Conservation (phyloP, 306 rosid genomes). For the Pachyrhizus erosus region DNA sequence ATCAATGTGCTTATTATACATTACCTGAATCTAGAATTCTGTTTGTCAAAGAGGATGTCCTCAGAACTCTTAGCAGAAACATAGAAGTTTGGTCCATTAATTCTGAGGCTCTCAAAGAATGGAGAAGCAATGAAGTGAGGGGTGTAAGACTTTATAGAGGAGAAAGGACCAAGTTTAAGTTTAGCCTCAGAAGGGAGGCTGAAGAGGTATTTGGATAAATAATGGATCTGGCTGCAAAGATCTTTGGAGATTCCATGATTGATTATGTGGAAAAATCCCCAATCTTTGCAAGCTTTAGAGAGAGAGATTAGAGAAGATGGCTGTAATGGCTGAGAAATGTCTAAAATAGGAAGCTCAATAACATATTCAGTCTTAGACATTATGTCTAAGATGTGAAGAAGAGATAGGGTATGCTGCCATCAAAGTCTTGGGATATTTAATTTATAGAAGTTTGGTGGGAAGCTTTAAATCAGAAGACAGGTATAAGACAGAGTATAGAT, state of each 20-base stretch:
- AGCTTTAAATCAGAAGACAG: conserved; percentile 37
- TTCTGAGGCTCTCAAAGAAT: conserved; percentile 88
- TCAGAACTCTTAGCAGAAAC: conserved; percentile 82
- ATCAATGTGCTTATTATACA: background rate
- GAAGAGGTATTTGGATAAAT: conserved; percentile 63
- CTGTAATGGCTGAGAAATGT: conserved; percentile 75
- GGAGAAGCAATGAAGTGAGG: conserved; percentile 99
- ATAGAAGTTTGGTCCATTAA: conserved; percentile 79
- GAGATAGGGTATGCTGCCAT: conserved; percentile 60
- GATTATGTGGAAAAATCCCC: conserved; percentile 92
- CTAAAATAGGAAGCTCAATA: conserved; percentile 79
- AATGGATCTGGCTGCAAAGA: conserved; percentile 60
- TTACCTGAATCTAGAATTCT: conserved; percentile 73
- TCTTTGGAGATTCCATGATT: conserved; percentile 93
- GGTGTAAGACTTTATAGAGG: conserved; percentile 75
- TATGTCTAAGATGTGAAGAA: conserved; percentile 48
- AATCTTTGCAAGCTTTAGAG: conserved; percentile 77
- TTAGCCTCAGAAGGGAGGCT: conserved; percentile 81
- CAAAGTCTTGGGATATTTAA: conserved; percentile 55
- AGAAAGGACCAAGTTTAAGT: conserved; percentile 89
- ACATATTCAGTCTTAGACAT: conserved; percentile 64
- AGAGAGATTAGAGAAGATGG: conserved; percentile 66
- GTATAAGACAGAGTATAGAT: conserved; percentile 35
- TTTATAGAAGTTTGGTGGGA: conserved; percentile 50
- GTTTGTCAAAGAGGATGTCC: conserved; percentile 58